Base-by-base conservation (phyloP, 2,329 filamentous ascomycete species). In the Fusarium sp. region DNA sequence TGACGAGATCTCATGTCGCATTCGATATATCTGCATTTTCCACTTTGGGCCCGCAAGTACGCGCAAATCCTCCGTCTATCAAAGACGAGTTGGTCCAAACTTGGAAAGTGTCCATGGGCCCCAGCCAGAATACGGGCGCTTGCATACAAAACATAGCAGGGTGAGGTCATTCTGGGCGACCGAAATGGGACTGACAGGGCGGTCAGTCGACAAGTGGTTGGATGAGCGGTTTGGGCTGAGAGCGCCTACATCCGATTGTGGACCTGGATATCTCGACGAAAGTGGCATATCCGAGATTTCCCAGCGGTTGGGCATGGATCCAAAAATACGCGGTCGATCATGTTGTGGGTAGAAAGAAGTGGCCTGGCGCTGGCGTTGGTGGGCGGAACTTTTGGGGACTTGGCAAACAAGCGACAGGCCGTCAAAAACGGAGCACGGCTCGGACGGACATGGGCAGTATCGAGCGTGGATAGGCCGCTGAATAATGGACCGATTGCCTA, bases 281-380 rank as follows among this genome's bases (percentile, higher is more conserved):
- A 34, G 15, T 42, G 11, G 39, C 34, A 52, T 28, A 43, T 53
- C 38, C 54, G 45, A 57, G 34, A 40, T 33, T n/a, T 17, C 20
- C 20, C 54, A 43, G 46, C 54, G 54, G 54, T 48, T 43, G 40
- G 22, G 11, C 15, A 17, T 14, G 33, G 33, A 34, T 33, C 60
- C 62, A 59, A 65, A 65, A 65, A 65, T 65, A 56, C 31, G 51
- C 52, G 39, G 56, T 55, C 62, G 62, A 60, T 65, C 60, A 65
- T 65, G 44, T 28, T 42, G 57, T 58, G 51, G 44, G 52, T 39
- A 33, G 36, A 22, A 11, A 54, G 42, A 54, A 58, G 48, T 58
- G 55, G 55, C 6, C 39, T 58, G 14, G 7, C 26, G 26, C 10
- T 28, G 26, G 26, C 26, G 26, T 10, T 28, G 26, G 26, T 7